Base-by-base conservation (phyloP, 345 rosid genomes). In the Draba incana region DNA sequence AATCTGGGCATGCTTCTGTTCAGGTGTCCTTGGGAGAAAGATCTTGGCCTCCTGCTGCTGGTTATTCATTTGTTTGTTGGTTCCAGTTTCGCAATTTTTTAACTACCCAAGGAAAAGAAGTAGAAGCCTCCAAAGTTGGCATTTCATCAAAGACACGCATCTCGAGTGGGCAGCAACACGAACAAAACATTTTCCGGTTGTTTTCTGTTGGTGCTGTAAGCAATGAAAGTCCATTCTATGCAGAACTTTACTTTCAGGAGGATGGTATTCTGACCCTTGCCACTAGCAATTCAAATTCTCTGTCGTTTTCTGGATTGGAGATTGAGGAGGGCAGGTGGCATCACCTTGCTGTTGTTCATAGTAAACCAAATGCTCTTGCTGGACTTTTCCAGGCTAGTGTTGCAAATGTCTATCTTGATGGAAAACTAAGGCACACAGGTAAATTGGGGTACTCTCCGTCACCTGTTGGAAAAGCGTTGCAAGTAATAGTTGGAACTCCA, bases 41-140 rank as follows among this genome's bases (percentile, higher is more conserved):
- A 84, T 92, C 99, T 57, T 95, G 99, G 99, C 99, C 99, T 72
- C 99, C 98, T 78, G 97, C 98, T 56, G 99, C 97, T 72, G 99
- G 99, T 46, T 95, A 95, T 88, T 95, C 99, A 55, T 95, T 95
- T 81, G 90, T 80, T 66, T 92, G 99, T 70, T 95, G 99, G 99
- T 95, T 95, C 79, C 97, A 95, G 84, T 89, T 86, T 71, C 88
- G 71, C 38, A 84, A 92, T 68, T 83, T 87, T 58, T 80, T 87
- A 60, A 86, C 82, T 75, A 66, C 84, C 53, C 96, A 83, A 62
- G 78, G 77, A 60, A 92, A 85, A 77, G 98, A 88, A 45, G 48
- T 55, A 20, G 96, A 89, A 72, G 74, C 71, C 62, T 77, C 81
- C 65, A 85, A 82, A 86, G 72, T 69, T 75, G 89, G 89, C 12